Evolutionary conservation across 2,329 filamentous ascomycete genomes (phyloP), one percentile per base, ranked within the genome.

Genomic region (Exophiala lecanii-corni): DNA sequence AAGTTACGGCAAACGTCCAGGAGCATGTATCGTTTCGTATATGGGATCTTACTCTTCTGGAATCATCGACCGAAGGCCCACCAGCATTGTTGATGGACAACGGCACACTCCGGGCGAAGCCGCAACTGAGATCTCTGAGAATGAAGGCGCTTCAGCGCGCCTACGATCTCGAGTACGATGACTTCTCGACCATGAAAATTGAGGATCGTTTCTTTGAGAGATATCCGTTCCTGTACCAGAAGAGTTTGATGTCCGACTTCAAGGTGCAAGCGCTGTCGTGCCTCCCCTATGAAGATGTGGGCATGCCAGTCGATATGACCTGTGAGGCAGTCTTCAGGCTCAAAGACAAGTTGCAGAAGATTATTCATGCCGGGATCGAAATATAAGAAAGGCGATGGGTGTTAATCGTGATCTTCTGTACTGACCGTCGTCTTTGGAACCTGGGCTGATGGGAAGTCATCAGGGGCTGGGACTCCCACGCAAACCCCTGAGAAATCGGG

Each of bases 81-180:
- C 38, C 34, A 2, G 16, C 33, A 5, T 26, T 12, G 23, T 26
- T 12, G 23, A 26, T 12, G 7, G 38, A 25, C 7, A 26, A 15
- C 19, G 28, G 30, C 1, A 32, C 19, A 4, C 38, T 45, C 5
- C 7, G 26, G 9, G 31, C 20, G 13, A 35, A 23, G 15, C 41
- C 46, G 4, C 20, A 41, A 9, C 26, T 32, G 25, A 36, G 41
- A n/a, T 41, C 46, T 1, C 28, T 38, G 19, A 26, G 36, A 9
- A 9, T 48, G 15, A 45, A 32, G 54, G 76, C 82, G 1, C 71
- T 97, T 53, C 95, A 88, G 4, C 81, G 82, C 57, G 89, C 78
- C 39, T 96, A 79, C 58, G 89, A 97, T 65, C 51, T 70, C 3
- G 92, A 97, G 55, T 97, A 97, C 61, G 89, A 96, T 53, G 86